Evolutionary conservation across 345 rosid species (phyloP), one percentile per base, ranked within the genome.

Genomic region (Populus davidiana): DNA sequence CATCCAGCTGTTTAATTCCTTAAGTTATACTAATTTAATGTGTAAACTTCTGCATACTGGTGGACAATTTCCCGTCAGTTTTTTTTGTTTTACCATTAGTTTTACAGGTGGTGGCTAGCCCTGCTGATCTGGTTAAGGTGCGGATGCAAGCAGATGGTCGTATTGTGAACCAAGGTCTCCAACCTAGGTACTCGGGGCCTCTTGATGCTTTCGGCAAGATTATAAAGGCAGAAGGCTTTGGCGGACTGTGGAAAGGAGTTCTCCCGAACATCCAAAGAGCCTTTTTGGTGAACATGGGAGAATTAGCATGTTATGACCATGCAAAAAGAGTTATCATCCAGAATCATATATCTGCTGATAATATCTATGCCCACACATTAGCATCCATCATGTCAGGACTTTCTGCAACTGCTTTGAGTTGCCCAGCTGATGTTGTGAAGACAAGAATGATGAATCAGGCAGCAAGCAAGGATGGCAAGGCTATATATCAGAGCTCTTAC

Each of bases 371-470:
- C 9, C 97, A 94, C 80, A 92, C 93, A 14, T 80, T 94, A 71
- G 92, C 97, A 1, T 94, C 98, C 0, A 81, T 90, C 63, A 88
- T 89, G 91, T 91, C 98, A 0, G 98, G 97, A 75, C 91, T 92
- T 68, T 83, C 85, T 21, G 91, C 98, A 2, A 92, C 97, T 2
- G 79, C 91, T 8, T 75, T 91, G 89, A 94, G 98, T 67, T 92
- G 96, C 72, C 98, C 97, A 4, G 96, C 97, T 8, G 98, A 94
- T 80, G 96, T 94, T 39, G 89, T 90, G 82, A 94, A 92, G 90
- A 94, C 98, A 1, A 88, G 98, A 82, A 92, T 94, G 92, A 94
- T 94, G 98, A 90, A 89, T 79, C 92, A 88, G 78, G 83, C 44
- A 0, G 74, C 72, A 0, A 49, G 70, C 62, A 83, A 78, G 78